Percentiles rank a stretch among this genome's conserved stretches.
Conservation (phyloP, 441 rosid genomes). For the Gossypium gossypioides region DNA sequence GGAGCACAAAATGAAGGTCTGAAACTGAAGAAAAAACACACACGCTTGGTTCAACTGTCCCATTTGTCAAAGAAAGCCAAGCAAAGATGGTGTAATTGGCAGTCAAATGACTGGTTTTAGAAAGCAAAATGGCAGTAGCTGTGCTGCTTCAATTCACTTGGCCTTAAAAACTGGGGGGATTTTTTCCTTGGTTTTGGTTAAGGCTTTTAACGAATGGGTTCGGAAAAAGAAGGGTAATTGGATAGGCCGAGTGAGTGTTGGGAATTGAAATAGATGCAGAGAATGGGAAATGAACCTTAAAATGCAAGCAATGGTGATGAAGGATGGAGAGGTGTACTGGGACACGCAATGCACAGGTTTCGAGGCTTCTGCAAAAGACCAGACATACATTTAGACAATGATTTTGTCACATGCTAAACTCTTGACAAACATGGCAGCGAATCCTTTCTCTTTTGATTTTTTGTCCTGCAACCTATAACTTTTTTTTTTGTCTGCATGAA, state of each 20-base stretch:
- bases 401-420: neutral
- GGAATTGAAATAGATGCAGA: conserved; percentile 20
- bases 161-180: conserved; percentile 39
- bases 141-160: neutral
- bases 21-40: neutral
- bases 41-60: conserved; percentile 2
- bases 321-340: neutral
- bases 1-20: neutral
- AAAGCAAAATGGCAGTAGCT: conserved; percentile 6
- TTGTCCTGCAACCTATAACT: neutral
- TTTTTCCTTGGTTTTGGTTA: neutral
- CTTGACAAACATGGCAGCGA: neutral
- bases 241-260: conserved; percentile 10
- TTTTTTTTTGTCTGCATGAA: too few species aligned
- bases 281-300: conserved; percentile 28
- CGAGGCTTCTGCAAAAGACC: conserved; percentile 10
- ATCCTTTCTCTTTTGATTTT: neutral
- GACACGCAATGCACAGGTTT: conserved; percentile 33
- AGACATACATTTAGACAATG: neutral
- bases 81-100: conserved; percentile 9
- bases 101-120: conserved; percentile 9
- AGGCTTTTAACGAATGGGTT: neutral
- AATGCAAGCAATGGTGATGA: conserved; percentile 35
- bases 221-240: neutral
- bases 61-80: neutral